Evolutionary conservation across 805 yeast genomes (phyloP).

Genomic region (Scheffersomyces coipomensis): DNA sequence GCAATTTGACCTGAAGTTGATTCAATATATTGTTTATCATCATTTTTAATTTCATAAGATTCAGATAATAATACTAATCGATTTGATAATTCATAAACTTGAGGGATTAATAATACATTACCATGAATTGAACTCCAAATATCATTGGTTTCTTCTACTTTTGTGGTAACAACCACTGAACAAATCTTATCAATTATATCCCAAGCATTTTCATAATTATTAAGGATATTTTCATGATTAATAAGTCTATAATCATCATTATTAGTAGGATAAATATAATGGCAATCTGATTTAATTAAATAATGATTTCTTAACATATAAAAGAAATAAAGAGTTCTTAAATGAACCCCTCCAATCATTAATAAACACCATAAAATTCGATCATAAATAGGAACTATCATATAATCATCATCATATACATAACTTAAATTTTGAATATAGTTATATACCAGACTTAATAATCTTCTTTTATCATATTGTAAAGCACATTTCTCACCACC

Average conservation of each 20-base stretch:
- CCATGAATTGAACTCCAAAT: background rate
- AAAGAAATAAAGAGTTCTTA: conserved; percentile 3
- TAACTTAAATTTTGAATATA: background rate
- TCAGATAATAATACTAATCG: background rate
- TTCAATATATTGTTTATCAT: background rate
- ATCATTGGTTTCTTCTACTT: background rate
- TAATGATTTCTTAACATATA: conserved; percentile 2
- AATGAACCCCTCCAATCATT: background rate
- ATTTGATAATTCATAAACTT: background rate
- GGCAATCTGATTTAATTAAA: background rate
- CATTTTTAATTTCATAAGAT: background rate
- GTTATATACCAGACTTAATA: background rate
- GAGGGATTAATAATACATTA: background rate
- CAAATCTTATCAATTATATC: background rate
- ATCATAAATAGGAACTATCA: conserved; percentile 1
- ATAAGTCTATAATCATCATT: background rate
- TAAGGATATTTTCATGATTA: background rate
- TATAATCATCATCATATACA: conserved; percentile 3
- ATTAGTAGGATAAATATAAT: background rate
- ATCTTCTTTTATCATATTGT: background rate
- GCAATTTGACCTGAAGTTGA: background rate
- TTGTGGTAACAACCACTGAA: background rate
- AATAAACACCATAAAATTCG: conserved; percentile 1
- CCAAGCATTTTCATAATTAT: background rate
- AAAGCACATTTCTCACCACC: background rate